Evolutionary conservation across 2,329 filamentous ascomycete species (phyloP), one percentile per base, ranked within the genome.

Genomic region (Aspergillus sp.): DNA sequence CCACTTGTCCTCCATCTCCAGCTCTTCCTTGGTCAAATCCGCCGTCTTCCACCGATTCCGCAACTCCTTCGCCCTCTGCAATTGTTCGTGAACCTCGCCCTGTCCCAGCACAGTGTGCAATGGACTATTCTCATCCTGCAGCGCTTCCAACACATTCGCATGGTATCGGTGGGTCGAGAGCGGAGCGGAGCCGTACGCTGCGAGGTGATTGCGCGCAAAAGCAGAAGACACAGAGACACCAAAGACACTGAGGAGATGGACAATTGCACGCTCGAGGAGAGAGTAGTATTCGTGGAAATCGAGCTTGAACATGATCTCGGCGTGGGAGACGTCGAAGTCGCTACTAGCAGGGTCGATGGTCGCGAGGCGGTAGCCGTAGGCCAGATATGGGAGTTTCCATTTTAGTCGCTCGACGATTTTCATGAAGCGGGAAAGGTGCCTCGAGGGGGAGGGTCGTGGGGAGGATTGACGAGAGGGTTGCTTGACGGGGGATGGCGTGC

Each of bases 251-350:
- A 90, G 82, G 0, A 90, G 77, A 50, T 88, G 84, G 1, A 90
- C 87, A 7, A 91, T 79, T 0, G 88, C 88, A 30, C 89, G 85
- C 75, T 92, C 89, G 6, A 91, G 83, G 38, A 90, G 82, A 54
- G 86, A 85, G 76, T 91, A 91, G 73, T 88, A 91, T 69, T 92
- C 89, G 74, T 90, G 87, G 64, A 91, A 92, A 69, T 91, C 89
- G 7, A 91, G 82, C 72, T 91, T 91, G 79, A 91, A 91, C 81
- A 90, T 90, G 15, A 85, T 81, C 72, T 88, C 86, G 0, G 83
- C 83, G 13, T 74, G 65, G 1, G 66, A 54, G 48, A 70, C 58
- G n/a, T 69, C 69, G 2, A 64, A 58, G 10, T 72, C 54, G 6
- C 17, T 41, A 1, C 39, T 51, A 2, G 50, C 69, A 23, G 73